Percentiles rank a stretch among this genome's conserved stretches.
Conservation (phyloP, 768 basidiomycete species). For the Tricholoma matsutake region DNA sequence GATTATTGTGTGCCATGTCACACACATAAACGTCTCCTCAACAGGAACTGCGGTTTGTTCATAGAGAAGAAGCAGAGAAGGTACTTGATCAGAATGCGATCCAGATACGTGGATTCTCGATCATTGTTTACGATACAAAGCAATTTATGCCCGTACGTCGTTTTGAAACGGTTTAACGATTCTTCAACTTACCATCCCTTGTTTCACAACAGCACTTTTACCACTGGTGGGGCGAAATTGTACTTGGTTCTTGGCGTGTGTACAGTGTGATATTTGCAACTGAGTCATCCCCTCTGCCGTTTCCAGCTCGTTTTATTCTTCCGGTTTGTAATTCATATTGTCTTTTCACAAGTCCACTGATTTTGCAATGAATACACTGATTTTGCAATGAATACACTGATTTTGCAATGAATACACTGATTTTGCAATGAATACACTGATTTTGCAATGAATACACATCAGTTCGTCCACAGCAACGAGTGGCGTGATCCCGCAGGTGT, state of each 20-base stretch:
- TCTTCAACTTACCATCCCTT: background rate
- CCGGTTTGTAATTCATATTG: constrained; percentile 15
- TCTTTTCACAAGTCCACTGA: background rate
- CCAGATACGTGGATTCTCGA: constrained; percentile 13
- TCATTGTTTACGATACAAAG: constrained; percentile 19
- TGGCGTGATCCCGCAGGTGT: constrained; percentile 20
- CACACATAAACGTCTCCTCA: background rate
- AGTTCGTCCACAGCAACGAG: constrained; percentile 17
- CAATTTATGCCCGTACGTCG: constrained; percentile 22
- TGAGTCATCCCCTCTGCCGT: constrained; percentile 2
- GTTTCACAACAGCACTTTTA: constrained; percentile 18
- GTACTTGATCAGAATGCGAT: constrained; percentile 17
- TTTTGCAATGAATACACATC: background rate
- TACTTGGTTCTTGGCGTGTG: constrained; percentile 23
- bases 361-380: too few relatives aligned
- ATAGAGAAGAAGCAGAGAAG: constrained; percentile 11
- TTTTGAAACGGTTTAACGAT: background rate
- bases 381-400: too few relatives aligned
- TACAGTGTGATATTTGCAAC: constrained; percentile 13
- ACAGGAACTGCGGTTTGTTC: constrained; percentile 21
- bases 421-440: too few relatives aligned
- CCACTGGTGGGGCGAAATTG: constrained; percentile 29
- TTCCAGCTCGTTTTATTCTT: constrained; percentile 19
- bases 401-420: too few relatives aligned
- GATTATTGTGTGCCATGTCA: background rate